These are phyloP conservation scores for Paramecium pentaurelia DNA, from an alignment of 73 alveolate genomes.

Conservation along the genomic window DNA sequence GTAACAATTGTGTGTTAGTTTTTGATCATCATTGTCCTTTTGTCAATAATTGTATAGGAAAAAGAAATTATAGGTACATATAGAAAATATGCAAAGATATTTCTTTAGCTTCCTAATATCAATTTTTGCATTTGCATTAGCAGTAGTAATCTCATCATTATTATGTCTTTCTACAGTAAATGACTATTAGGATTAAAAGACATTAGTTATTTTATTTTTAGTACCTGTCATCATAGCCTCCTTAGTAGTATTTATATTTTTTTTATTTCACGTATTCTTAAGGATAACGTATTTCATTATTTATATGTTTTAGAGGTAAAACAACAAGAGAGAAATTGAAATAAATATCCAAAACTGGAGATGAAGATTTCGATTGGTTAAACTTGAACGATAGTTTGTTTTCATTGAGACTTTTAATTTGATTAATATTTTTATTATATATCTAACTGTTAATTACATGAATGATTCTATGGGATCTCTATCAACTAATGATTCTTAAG, in stretches of 20 bases:
- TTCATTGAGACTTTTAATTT: background rate
- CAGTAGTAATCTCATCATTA: background rate
- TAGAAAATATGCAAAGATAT: background rate
- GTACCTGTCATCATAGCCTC: slow-evolving; percentile 16
- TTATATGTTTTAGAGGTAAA: background rate
- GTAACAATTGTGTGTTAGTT: slow-evolving; percentile 83
- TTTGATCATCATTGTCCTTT: slow-evolving; percentile 90
- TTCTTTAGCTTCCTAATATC: slow-evolving; percentile 4
- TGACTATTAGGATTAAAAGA: background rate
- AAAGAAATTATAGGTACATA: slow-evolving; percentile 75
- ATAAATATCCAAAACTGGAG: background rate
- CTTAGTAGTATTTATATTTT: background rate
- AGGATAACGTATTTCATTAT: background rate
- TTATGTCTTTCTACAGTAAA: background rate
- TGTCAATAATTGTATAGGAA: slow-evolving; percentile 89
- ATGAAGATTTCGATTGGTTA: slow-evolving; percentile 39
- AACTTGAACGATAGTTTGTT: background rate
- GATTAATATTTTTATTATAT: background rate
- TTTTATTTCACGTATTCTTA: background rate
- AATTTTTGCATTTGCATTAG: background rate
- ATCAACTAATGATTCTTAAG: slow-evolving; percentile 15
- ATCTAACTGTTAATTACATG: slow-evolving; percentile 22
- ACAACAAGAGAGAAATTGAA: slow-evolving; percentile 31
- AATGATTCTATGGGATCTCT: slow-evolving; percentile 18
- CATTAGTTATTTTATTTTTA: background rate